Evolutionary conservation across 371 early-diverging fungal species (phyloP).

Genomic region (Apophysomyces sp.): DNA sequence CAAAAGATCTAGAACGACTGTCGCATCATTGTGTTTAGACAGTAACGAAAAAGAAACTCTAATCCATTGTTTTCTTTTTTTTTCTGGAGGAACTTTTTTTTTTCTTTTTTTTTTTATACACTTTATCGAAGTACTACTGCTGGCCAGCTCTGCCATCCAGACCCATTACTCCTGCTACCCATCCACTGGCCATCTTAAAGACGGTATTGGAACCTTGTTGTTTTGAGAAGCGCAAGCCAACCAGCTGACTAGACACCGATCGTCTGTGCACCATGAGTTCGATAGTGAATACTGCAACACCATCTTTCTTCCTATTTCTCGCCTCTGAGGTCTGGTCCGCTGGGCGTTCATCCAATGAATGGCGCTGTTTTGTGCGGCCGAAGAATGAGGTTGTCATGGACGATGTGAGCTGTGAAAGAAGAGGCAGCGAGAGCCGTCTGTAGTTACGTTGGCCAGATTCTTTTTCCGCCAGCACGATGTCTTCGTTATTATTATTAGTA

Average conservation of each 20-base stretch:
- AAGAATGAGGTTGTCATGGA: constrained; percentile 48
- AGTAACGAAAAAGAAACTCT: background rate
- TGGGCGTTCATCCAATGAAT: constrained; percentile 24
- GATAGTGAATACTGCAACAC: constrained; percentile 34
- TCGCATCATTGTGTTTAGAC: background rate
- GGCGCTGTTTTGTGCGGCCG: constrained; percentile 28
- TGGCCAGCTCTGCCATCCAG: constrained; percentile 3
- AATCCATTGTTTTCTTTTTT: background rate
- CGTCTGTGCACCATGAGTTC: constrained; percentile 13
- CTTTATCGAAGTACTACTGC: background rate
- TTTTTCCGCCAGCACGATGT: background rate
- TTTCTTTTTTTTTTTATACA: background rate
- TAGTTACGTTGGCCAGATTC: background rate
- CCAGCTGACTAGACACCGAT: background rate
- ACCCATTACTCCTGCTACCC: constrained; percentile 41
- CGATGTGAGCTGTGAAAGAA: constrained; percentile 39
- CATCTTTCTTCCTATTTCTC: constrained; percentile 29
- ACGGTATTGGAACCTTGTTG: constrained; percentile 39
- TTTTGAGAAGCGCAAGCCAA: constrained; percentile 38
- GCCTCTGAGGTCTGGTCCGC: background rate
- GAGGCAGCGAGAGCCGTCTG: constrained; percentile 35
- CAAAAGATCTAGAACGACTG: constrained; percentile 23
- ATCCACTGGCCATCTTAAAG: constrained; percentile 48
- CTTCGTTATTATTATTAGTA: too few species aligned
- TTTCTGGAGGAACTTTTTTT: background rate